Evolutionary conservation across 2,329 filamentous ascomycete genomes (phyloP).

Genomic region (Fusarium staphyleae): DNA sequence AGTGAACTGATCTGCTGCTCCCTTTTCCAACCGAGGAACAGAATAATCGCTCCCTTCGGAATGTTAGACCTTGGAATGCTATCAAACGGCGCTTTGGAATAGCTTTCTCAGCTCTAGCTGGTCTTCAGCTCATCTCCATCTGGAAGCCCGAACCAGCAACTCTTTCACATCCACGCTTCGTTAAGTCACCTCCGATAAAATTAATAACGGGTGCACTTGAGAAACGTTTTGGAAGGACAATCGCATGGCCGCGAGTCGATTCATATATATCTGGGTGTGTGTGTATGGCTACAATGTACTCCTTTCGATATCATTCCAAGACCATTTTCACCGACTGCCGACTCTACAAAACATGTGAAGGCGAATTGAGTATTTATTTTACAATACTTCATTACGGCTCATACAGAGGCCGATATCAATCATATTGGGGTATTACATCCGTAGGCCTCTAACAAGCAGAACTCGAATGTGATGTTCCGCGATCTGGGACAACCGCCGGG

Average conservation of each 20-base stretch:
- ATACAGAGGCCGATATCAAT: constrained; percentile 13
- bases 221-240: neutral
- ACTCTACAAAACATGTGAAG: neutral
- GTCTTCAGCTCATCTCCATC: neutral
- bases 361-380: neutral
- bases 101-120: neutral
- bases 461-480: constrained; percentile 12
- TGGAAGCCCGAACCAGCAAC: neutral
- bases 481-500: constrained; percentile 32
- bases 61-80: neutral
- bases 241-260: neutral
- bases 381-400: constrained; percentile 8
- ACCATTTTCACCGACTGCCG: neutral
- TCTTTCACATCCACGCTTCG: neutral
- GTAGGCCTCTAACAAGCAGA: neutral
- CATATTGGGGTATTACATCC: constrained; percentile 18
- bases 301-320: neutral
- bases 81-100: neutral
- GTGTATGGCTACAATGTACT: neutral
- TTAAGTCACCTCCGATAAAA: neutral
- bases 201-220: neutral
- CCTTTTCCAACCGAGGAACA: neutral
- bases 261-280: no score
- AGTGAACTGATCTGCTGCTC: neutral
- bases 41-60: neutral